Base-by-base conservation (phyloP, 2,329 filamentous ascomycete genomes). In the Clonostachys byssicola region DNA sequence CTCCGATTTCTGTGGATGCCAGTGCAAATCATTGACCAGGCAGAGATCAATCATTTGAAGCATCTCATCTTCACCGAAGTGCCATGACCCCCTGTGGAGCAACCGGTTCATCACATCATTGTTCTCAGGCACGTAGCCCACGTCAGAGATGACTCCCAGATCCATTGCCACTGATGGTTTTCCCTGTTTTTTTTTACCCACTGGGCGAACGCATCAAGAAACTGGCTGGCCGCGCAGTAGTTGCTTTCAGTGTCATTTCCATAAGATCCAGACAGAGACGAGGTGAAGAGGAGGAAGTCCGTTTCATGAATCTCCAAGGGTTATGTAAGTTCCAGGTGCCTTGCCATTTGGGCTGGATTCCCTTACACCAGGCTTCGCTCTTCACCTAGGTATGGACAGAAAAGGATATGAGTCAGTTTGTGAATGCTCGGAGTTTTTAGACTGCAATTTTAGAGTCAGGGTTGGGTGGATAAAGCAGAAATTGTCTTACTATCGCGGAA, bases 161-260 rank as follows among this genome's bases (percentile, higher is more conserved):
- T 7, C 38, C 2, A 40, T 13, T 12, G 23, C 23, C 23, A 30
- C 23, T 30, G 23, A 3, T 30, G 23, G 23, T 8, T 30, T 30
- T 3, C 66, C 66, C 4, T 54, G 55, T 1, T 47, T 46, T 1
- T 47, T 46, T 2, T 61, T 50, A 5, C 75, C 14, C 69, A 57
- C 1, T 52, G 42, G 1, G 63, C 67, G 0, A 78, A 53, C 2
- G 52, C 52, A 10, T 52, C 52, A 62, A 77, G 67, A 57, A 64
- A 79, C 4, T 51, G 51, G 51, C 76, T 76, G 4, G 67, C 73
- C 0, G 71, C 68, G 1, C 59, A 54, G 49, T 80, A 80, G 51
- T 68, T 73, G 4, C 62, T 52, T 51, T 80, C 74, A 6, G 57
- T 60, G 12, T 40, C 30, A 43, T 62, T 64, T 4, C 66, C 66